Evolutionary conservation across 2,329 filamentous ascomycete genomes (phyloP).

Genomic region (Colletotrichum tofieldiae): DNA sequence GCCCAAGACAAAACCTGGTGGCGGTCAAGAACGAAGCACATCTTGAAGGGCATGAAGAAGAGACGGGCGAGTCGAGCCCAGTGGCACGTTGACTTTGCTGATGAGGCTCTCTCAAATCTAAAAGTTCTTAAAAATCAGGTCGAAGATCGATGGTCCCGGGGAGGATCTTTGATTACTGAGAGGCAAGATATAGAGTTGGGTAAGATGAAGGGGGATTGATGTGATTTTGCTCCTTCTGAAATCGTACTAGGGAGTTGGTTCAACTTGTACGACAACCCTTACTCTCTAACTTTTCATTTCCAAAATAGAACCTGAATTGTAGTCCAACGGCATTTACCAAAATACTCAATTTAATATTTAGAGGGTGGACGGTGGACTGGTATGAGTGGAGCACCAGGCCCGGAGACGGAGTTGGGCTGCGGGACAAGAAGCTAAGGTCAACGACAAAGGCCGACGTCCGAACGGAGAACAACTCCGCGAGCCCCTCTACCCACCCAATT

Average conservation of each 20-base stretch:
- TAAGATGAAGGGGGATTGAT: constrained; percentile 26
- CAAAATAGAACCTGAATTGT: background rate
- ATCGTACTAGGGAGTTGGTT: too few species aligned
- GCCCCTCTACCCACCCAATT: background rate
- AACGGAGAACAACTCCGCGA: background rate
- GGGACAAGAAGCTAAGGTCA: background rate
- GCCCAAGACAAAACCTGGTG: constrained; percentile 32
- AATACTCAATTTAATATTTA: too few species aligned
- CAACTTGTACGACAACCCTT: too few species aligned
- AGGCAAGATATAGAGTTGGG: constrained; percentile 1
- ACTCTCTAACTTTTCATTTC: background rate
- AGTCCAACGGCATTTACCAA: too few species aligned
- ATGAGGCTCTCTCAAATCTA: constrained; percentile 6
- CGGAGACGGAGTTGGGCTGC: background rate
- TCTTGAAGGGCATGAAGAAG: constrained; percentile 34
- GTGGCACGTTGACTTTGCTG: constrained; percentile 41
- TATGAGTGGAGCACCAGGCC: background rate
- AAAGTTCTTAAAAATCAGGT: background rate
- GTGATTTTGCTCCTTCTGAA: background rate
- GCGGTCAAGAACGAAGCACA: constrained; percentile 23
- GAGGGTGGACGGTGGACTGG: background rate
- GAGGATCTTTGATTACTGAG: background rate
- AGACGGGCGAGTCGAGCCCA: constrained; percentile 8
- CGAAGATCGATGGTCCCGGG: constrained; percentile 1
- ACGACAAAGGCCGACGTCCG: background rate